Evolutionary conservation across 2,329 filamentous ascomycete species (phyloP), one percentile per base, ranked within the genome.

Genomic region (Akanthomyces muscarius): DNA sequence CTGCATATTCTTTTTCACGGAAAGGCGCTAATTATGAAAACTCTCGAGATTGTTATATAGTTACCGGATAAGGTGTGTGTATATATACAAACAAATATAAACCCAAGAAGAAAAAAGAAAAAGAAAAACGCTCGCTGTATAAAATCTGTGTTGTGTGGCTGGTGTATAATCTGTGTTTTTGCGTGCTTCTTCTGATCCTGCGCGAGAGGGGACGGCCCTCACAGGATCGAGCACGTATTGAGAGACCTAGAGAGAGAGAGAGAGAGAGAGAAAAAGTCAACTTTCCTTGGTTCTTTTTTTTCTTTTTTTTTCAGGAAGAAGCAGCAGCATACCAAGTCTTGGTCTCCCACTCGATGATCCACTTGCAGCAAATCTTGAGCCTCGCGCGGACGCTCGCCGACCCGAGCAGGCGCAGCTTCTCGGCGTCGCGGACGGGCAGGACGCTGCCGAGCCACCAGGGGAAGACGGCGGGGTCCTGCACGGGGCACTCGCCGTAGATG

Each of bases 361-460:
- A 97, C 47, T 78, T 78, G 57, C 89, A 90, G 65, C 90, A 91
- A 56, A 96, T 89, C 78, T 96, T 96, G 62, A 97, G 75, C 63
- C 93, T 81, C 70, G 92, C 87, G 64, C 93, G 82, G 5, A 96
- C 91, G 67, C 90, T 94, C 3, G 82, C 87, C 5, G 89, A 89
- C 14, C 81, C 81, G 16, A 97, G 76, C 23, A 97, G 77, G 14
- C 83, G 81, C 68, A 96, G 96, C 72, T 94, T 96, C 69, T 95
- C 89, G 33, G 86, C 78, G 30, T 95, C 90, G 16, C 84, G 83
- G 44, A 95, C 86, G 0, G 92, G 92, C 14, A 96, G 75, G 23
- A 95, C 87, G 70, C 86, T 91, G 11, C 90, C 92, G 68, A 97
- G 89, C 93, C 93, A 97, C 83, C 92, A 97, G 0, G 92, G 90